Evolutionary conservation across 2,329 filamentous ascomycete species (phyloP), one percentile per base, ranked within the genome.

Genomic region (Fusarium scirpi): DNA sequence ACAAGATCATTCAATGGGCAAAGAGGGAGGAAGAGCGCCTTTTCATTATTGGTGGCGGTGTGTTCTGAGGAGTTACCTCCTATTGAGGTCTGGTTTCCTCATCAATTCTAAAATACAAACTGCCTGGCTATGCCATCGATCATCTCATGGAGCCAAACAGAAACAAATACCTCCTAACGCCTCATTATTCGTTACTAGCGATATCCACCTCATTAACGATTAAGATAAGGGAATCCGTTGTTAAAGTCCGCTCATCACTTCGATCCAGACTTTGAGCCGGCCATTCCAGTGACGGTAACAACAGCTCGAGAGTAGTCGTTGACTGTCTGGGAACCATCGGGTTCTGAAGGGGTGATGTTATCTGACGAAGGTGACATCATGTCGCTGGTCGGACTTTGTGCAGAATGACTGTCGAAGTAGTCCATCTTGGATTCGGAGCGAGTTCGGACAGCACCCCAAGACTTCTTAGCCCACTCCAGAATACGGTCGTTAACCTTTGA

Each of bases 21-120:
- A 91, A 93, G 77, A 87, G 90, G 71, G 96, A 99, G 81, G 95
- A 98, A 80, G 94, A 98, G 80, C 86, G 96, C 61, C 84, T 98
- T 8, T 99, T 99, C 77, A 97, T 99, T 64, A 96, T 99, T 77
- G 96, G 96, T 2, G 97, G 96, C n/a, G 96, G 94, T 45, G 95
- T 98, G 73, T 92, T 91, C 74, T 90, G 70, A 79, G 47, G 47
- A 41, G 53, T 62, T 54, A 34, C 61, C 62, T 65, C 62, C 44
- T 46, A 51, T 60, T 20, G 69, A 79, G 56, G 64, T 41, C 61
- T 64, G 62, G 53, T 54, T 61, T 64, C 64, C 63, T 70, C 58
- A 16, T 53, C 52, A 67, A 65, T 65, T 54, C 58, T 71, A 60
- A 69, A 68, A 70, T 70, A 58, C 62, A 74, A 65, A 53, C 61